These are phyloP conservation scores for Geranomyces michiganensis DNA, from an alignment of 192 early-diverging fungal genomes.

Conservation along the genomic window DNA sequence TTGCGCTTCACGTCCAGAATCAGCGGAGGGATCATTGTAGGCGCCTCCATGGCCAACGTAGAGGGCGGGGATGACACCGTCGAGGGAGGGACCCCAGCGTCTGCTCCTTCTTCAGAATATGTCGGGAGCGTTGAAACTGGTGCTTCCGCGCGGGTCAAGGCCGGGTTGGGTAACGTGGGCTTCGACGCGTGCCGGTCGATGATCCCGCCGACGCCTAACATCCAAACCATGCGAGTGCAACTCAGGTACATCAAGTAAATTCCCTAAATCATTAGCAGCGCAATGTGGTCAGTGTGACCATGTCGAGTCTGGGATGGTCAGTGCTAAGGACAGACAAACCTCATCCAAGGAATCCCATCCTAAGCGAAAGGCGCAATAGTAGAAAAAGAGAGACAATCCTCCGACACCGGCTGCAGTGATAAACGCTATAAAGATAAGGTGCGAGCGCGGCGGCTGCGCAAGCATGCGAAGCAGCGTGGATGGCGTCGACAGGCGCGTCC, in stretches of 20 bases:
- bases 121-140: neutral
- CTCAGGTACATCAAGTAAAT: slow-evolving; percentile 37
- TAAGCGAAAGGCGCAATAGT: slow-evolving; percentile 41
- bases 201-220: slow-evolving; percentile 33
- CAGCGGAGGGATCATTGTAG: neutral
- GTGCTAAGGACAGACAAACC: too few relatives aligned
- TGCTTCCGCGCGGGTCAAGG: neutral
- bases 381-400: slow-evolving; percentile 41
- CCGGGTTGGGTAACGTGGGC: neutral
- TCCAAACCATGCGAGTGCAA: slow-evolving; percentile 37
- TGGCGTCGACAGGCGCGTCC: neutral
- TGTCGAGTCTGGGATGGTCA: too few relatives aligned
- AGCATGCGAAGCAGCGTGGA: slow-evolving; percentile 7
- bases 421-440: slow-evolving; percentile 34
- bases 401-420: slow-evolving; percentile 31
- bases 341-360: slow-evolving; percentile 52
- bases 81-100: neutral
- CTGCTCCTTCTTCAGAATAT: neutral
- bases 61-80: neutral
- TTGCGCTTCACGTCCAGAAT: slow-evolving; percentile 14
- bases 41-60: neutral
- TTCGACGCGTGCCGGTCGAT: neutral
- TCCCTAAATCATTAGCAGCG: slow-evolving; percentile 7
- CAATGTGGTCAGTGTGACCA: too few relatives aligned
- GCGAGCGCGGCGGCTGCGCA: slow-evolving; percentile 11